A percentile compares a stretch with the other conserved stretches of the same genome.
Evolutionary conservation across 768 basidiomycete genomes (phyloP).

Genomic region (Leccinum obscurum): DNA sequence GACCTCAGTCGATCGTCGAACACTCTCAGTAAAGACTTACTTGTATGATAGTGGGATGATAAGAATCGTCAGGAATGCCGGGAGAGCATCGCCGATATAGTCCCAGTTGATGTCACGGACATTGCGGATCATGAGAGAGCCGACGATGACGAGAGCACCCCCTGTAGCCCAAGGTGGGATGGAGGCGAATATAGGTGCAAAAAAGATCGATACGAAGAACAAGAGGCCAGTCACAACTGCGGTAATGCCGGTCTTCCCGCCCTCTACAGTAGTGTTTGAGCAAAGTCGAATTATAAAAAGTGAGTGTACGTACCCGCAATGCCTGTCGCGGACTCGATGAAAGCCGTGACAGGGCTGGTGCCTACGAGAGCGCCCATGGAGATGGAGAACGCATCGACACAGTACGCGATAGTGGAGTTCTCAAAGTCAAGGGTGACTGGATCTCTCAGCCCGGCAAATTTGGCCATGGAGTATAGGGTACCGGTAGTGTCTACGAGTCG

Average conservation of each 20-base stretch:
- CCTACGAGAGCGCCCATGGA: conserved; percentile 81
- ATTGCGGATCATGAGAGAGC: conserved; percentile 87
- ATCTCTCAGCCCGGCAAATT: conserved; percentile 82
- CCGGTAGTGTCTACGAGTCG: conserved; percentile 45
- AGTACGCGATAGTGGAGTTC: conserved; percentile 78
- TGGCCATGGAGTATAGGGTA: conserved; percentile 89
- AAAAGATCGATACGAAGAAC: conserved; percentile 86
- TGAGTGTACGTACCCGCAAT: conserved; percentile 53
- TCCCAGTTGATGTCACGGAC: conserved; percentile 88
- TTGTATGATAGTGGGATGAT: conserved; percentile 80
- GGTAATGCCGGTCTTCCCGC: conserved; percentile 84
- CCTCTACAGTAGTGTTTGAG: conserved; percentile 49
- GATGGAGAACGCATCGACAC: conserved; percentile 79
- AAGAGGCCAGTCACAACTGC: conserved; percentile 69
- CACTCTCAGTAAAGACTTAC: conserved; percentile 38
- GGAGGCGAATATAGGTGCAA: conserved; percentile 85
- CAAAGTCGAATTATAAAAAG: background rate
- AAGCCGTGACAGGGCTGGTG: conserved; percentile 79
- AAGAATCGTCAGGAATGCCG: conserved; percentile 80
- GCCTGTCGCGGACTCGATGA: conserved; percentile 81
- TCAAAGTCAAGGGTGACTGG: conserved; percentile 86
- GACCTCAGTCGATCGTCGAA: conserved; percentile 1
- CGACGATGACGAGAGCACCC: conserved; percentile 80
- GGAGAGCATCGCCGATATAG: conserved; percentile 84
- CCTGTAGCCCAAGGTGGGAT: conserved; percentile 89